These are phyloP conservation scores for Trichoderma parareesei DNA, from an alignment of 495 filamentous ascomycete genomes.

Conservation along the genomic window DNA sequence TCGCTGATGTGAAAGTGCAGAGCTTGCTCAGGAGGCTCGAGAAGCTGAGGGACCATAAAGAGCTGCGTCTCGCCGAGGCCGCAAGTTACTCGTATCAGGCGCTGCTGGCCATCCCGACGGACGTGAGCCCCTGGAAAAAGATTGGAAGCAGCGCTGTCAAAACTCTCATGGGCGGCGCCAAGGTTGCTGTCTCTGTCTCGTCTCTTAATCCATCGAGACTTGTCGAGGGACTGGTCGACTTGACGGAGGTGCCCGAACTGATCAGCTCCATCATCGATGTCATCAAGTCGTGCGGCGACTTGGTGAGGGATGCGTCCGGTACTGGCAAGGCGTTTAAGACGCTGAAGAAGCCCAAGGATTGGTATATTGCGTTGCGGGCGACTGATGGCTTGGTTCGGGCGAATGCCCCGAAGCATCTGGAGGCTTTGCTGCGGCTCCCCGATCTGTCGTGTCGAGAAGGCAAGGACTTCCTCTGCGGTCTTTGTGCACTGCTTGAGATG, in stretches of 20 bases:
- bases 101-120: slow-evolving; percentile 11
- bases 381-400: too few relatives aligned
- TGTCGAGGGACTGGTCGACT: slow-evolving; percentile 12
- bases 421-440: too few relatives aligned
- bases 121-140: slow-evolving; percentile 11
- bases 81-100: slow-evolving; percentile 16
- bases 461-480: too few relatives aligned
- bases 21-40: neutral
- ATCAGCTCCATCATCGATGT: slow-evolving; percentile 9
- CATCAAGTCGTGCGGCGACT: neutral
- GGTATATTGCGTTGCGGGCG: too few relatives aligned
- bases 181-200: slow-evolving; percentile 13
- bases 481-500: too few relatives aligned
- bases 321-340: too few relatives aligned
- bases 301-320: too few relatives aligned
- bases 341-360: too few relatives aligned
- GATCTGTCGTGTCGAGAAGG: too few relatives aligned
- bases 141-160: slow-evolving; percentile 4
- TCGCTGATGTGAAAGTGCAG: slow-evolving; percentile 3
- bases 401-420: too few relatives aligned
- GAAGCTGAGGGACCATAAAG: neutral
- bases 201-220: slow-evolving; percentile 15
- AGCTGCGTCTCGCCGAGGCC: slow-evolving; percentile 16
- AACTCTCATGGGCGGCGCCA: slow-evolving; percentile 3
- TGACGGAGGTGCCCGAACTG: slow-evolving; percentile 12